Percentiles rank a stretch among this genome's conserved stretches.
phyloP scores from a whole-genome alignment of 2,329 filamentous ascomycete genomes.

The Polychaeton citri region DNA sequence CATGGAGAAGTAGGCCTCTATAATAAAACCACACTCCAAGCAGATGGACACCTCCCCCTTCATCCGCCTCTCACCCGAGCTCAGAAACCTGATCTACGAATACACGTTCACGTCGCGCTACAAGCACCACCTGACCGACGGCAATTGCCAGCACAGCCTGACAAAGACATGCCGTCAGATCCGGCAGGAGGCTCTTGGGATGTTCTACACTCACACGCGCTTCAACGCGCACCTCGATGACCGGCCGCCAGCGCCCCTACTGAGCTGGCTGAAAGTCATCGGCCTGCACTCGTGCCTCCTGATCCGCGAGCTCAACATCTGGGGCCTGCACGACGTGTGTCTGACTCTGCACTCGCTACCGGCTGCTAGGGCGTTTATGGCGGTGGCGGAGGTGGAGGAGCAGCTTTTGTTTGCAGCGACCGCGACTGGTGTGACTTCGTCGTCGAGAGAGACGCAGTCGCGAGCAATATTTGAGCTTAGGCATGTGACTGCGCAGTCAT shows the following conservation, averaged over 20 bases:
- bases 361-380: too few relatives aligned
- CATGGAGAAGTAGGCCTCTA: background rate
- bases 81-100: constrained; percentile 12
- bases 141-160: constrained; percentile 8
- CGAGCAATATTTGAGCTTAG: too few relatives aligned
- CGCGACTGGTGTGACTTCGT: too few relatives aligned
- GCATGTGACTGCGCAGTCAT: too few relatives aligned
- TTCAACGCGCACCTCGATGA: constrained; percentile 18
- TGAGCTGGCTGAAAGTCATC: constrained; percentile 8
- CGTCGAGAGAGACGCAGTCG: too few relatives aligned
- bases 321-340: constrained; percentile 6
- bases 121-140: constrained; percentile 8
- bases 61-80: constrained; percentile 7
- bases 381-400: too few relatives aligned
- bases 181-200: constrained; percentile 8
- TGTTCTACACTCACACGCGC: constrained; percentile 10
- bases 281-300: constrained; percentile 6
- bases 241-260: constrained; percentile 11
- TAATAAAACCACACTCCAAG: too few relatives aligned
- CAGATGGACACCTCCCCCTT: constrained; percentile 6
- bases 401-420: too few relatives aligned
- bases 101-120: constrained; percentile 9
- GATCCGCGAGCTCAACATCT: constrained; percentile 11
- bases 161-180: constrained; percentile 11
- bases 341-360: too few relatives aligned